These are phyloP conservation scores for Tirmania nivea DNA, from an alignment of 495 filamentous ascomycete genomes.

Conservation along the genomic window DNA sequence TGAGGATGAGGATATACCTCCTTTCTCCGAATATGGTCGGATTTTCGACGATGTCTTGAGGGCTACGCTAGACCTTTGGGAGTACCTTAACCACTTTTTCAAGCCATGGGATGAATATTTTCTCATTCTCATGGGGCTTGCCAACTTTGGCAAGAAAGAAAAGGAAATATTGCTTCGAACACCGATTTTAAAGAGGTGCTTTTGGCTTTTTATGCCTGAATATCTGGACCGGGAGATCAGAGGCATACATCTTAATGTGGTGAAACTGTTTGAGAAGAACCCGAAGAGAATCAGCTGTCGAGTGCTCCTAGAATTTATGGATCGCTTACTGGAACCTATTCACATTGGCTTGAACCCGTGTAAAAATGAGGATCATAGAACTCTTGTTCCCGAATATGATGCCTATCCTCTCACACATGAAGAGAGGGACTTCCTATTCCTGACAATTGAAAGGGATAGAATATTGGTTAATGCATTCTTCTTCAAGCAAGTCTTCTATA, in stretches of 20 bases:
- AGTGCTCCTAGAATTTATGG: background rate
- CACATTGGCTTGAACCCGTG: background rate
- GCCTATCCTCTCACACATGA: conserved; percentile 19
- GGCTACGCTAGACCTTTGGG: conserved; percentile 31
- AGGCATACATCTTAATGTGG: conserved; percentile 14
- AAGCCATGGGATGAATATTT: conserved; percentile 71
- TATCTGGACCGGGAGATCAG: conserved; percentile 11
- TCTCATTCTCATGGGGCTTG: conserved; percentile 39
- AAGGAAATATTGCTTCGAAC: conserved; percentile 13
- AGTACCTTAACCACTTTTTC: conserved; percentile 30
- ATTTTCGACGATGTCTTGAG: conserved; percentile 35
- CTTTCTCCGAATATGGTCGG: conserved; percentile 16
- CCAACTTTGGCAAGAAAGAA: conserved; percentile 21
- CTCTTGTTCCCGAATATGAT: background rate
- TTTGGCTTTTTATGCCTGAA: conserved; percentile 14
- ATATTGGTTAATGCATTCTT: conserved; percentile 21
- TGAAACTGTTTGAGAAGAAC: conserved; percentile 7
- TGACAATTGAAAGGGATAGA: conserved; percentile 20
- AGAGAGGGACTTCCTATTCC: conserved; percentile 22
- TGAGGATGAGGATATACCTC: conserved; percentile 13
- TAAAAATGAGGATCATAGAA: conserved; percentile 16
- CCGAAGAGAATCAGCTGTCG: background rate
- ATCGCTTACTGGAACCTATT: background rate
- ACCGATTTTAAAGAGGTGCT: conserved; percentile 11
- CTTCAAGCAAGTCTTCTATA: conserved; percentile 25